These are phyloP conservation scores for Scheffersomyces cryptocercus DNA, from an alignment of 1,139 yeast genomes.

Conservation along the genomic window DNA sequence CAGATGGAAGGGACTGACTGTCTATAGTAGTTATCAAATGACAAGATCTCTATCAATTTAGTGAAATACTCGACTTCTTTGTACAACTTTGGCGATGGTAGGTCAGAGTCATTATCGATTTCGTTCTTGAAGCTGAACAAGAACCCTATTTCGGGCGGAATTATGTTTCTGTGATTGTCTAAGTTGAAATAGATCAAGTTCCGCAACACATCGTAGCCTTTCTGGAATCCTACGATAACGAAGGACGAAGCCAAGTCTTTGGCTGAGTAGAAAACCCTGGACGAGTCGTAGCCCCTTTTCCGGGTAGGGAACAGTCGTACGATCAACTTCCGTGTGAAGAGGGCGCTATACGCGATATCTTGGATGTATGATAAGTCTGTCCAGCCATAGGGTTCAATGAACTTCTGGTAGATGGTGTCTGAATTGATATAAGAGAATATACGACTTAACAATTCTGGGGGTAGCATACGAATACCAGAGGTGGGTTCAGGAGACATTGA, in stretches of 20 bases:
- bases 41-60: conserved; percentile 19
- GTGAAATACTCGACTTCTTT: conserved; percentile 10
- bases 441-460: conserved; percentile 14
- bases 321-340: conserved; percentile 6
- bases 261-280: conserved; percentile 11
- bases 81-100: neutral
- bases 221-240: conserved; percentile 12
- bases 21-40: conserved; percentile 17
- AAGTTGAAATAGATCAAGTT: conserved; percentile 12
- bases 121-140: conserved; percentile 7
- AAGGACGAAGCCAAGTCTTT: conserved; percentile 4
- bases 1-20: conserved; percentile 12
- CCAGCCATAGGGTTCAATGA: conserved; percentile 8
- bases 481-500: no score
- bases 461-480: conserved; percentile 2
- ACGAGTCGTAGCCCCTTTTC: conserved; percentile 7
- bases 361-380: conserved; percentile 5
- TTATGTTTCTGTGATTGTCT: conserved; percentile 6
- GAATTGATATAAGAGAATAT: conserved; percentile 12
- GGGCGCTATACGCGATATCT: conserved; percentile 4
- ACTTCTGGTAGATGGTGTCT: conserved; percentile 13
- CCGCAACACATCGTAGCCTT: conserved; percentile 14
- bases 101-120: neutral
- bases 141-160: conserved; percentile 18
- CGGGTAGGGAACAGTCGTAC: conserved; percentile 2